Evolutionary conservation across 495 filamentous ascomycete species (phyloP).

Genomic region (Aspergillus kassunensis): DNA sequence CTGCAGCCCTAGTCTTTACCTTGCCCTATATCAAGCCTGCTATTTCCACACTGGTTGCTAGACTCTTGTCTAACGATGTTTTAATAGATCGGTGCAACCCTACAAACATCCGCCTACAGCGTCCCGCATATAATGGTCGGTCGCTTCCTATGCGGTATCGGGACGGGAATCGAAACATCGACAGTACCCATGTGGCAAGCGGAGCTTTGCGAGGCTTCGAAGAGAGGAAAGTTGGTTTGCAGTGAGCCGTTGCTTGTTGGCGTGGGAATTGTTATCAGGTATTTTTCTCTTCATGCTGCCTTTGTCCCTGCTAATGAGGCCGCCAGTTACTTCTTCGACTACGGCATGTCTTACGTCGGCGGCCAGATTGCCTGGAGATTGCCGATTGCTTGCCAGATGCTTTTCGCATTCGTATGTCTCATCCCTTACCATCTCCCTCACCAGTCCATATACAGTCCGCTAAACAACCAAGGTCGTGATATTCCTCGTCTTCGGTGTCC

Average conservation of each 20-base stretch:
- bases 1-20: not conserved
- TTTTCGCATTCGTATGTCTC: conserved; percentile 33
- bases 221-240: conserved; percentile 42
- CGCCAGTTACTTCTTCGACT: conserved; percentile 46
- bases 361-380: conserved; percentile 44
- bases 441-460: not conserved
- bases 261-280: conserved; percentile 38
- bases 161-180: conserved; percentile 47
- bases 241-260: conserved; percentile 42
- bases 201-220: conserved; percentile 40
- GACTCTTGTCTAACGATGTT: too few relatives aligned
- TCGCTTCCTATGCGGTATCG: conserved; percentile 46
- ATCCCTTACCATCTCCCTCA: too few relatives aligned
- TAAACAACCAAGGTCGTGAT: conserved; percentile 23
- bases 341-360: conserved; percentile 39
- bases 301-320: not conserved
- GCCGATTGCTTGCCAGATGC: conserved; percentile 43
- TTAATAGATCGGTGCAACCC: conserved; percentile 37
- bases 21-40: too few relatives aligned
- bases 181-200: conserved; percentile 50
- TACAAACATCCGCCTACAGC: conserved; percentile 42
- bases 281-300: not conserved
- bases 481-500: conserved; percentile 36
- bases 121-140: conserved; percentile 48
- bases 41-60: too few relatives aligned